Conservation (phyloP, 169 alveolate species). For the Plasmodium yoelii region DNA sequence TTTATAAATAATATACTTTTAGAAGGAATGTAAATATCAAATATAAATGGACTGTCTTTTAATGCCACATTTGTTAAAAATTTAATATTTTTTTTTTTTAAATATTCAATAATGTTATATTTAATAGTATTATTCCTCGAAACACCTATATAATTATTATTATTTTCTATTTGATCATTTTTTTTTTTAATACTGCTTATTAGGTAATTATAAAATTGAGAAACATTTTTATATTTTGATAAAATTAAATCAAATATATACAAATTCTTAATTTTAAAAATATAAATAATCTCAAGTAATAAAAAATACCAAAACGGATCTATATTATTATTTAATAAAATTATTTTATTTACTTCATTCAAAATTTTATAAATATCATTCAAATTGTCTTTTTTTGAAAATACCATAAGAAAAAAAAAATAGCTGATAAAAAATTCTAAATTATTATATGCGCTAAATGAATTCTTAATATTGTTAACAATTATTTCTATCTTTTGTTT, state of each 20-base stretch:
- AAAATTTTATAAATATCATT: conserved; percentile 17
- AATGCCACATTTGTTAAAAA: conserved; percentile 18
- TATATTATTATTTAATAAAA: conserved; percentile 4
- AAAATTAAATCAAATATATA: conserved; percentile 33
- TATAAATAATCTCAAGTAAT: conserved; percentile 34
- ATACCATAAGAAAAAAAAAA: conserved; percentile 25
- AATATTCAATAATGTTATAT: conserved; percentile 8
- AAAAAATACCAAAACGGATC: conserved; percentile 40
- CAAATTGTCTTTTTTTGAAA: not conserved
- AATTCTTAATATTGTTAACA: conserved; percentile 6
- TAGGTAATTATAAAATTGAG: conserved; percentile 7
- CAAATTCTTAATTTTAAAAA: conserved; percentile 20
- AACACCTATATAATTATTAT: not conserved
- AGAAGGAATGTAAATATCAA: conserved; percentile 46
- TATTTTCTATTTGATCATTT: not conserved
- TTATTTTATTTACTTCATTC: conserved; percentile 5
- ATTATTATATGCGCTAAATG: conserved; percentile 1
- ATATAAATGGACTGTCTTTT: conserved; percentile 61
- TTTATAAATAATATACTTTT: conserved; percentile 23
- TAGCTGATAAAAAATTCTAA: conserved; percentile 41
- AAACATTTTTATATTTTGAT: conserved; percentile 16
- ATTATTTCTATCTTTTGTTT: conserved; percentile 7
- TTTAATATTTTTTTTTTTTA: conserved; percentile 2
- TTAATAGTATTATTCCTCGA: not conserved
- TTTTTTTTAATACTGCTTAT: conserved; percentile 17